A percentile compares a stretch with the other conserved stretches of the same genome.
These are phyloP conservation scores for Tothia fuscella DNA, from an alignment of 2,329 filamentous ascomycete genomes.

Conservation along the genomic window DNA sequence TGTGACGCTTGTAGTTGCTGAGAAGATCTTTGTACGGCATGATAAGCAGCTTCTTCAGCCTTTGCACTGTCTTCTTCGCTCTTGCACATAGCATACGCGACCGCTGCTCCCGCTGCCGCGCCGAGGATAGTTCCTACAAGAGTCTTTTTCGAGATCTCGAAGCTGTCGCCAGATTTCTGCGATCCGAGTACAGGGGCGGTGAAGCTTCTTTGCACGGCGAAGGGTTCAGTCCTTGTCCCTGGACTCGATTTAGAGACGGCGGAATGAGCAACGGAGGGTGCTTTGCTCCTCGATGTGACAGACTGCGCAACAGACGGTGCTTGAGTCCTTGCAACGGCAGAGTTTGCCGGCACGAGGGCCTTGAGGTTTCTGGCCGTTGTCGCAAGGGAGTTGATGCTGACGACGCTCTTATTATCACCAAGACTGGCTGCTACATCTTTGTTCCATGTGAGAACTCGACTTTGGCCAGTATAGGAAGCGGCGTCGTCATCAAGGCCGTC, in stretches of 20 bases:
- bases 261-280: constrained; percentile 1
- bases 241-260: constrained; percentile 16
- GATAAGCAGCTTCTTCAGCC: not conserved
- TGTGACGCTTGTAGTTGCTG: not conserved
- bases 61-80: constrained; percentile 37
- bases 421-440: constrained; percentile 23
- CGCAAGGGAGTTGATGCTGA: constrained; percentile 18
- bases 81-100: constrained; percentile 63
- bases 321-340: not conserved
- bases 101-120: constrained; percentile 63
- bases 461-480: constrained; percentile 23
- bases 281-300: constrained; percentile 11
- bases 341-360: constrained; percentile 13
- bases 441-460: constrained; percentile 22
- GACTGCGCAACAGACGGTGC: not conserved
- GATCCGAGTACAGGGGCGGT: constrained; percentile 15
- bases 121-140: constrained; percentile 68
- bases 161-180: constrained; percentile 4
- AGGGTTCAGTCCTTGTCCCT: not conserved
- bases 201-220: not conserved
- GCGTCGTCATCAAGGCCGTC: constrained; percentile 26
- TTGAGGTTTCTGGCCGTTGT: constrained; percentile 15
- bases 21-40: not conserved
- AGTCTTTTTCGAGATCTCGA: constrained; percentile 41
- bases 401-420: constrained; percentile 15